A percentile compares a stretch with the other conserved stretches of the same genome.
Evolutionary conservation across 2,329 filamentous ascomycete genomes (phyloP).

Genomic region (Monilinia laxa): DNA sequence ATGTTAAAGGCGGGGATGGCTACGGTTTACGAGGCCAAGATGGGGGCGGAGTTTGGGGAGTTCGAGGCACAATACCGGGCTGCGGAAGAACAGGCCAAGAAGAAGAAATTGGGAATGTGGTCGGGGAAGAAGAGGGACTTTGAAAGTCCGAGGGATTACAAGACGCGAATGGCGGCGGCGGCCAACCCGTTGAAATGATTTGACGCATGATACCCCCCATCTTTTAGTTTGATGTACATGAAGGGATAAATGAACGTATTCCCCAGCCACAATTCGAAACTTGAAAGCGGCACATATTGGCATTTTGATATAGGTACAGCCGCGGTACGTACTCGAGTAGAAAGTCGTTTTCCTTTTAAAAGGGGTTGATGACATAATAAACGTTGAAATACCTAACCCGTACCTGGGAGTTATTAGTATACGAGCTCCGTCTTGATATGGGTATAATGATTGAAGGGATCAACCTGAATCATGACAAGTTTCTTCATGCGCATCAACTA

Average conservation of each 20-base stretch:
- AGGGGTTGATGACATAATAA: no score
- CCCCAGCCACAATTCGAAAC: no score
- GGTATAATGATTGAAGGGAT: no score
- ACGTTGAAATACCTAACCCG: no score
- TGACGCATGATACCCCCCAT: neutral
- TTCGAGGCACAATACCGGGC: slow-evolving; percentile 62
- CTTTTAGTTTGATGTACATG: neutral
- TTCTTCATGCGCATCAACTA: no score
- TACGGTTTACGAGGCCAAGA: slow-evolving; percentile 91
- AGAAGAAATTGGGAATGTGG: slow-evolving; percentile 73
- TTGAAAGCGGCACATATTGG: no score
- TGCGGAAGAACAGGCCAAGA: slow-evolving; percentile 66
- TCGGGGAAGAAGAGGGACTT: slow-evolving; percentile 58
- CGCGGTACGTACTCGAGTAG: no score
- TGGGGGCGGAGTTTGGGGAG: slow-evolving; percentile 80
- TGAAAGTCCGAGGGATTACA: slow-evolving; percentile 88
- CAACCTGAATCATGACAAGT: no score
- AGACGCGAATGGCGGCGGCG: slow-evolving; percentile 53
- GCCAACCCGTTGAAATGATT: slow-evolving; percentile 37
- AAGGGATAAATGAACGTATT: neutral
- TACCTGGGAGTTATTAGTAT: no score
- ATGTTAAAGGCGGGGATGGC: slow-evolving; percentile 85
- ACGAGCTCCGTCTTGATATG: no score
- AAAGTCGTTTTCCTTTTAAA: no score
- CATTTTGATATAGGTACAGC: no score